Evolutionary conservation across 495 filamentous ascomycete species (phyloP), one percentile per base, ranked within the genome.

Genomic region (Penicillium lividum): DNA sequence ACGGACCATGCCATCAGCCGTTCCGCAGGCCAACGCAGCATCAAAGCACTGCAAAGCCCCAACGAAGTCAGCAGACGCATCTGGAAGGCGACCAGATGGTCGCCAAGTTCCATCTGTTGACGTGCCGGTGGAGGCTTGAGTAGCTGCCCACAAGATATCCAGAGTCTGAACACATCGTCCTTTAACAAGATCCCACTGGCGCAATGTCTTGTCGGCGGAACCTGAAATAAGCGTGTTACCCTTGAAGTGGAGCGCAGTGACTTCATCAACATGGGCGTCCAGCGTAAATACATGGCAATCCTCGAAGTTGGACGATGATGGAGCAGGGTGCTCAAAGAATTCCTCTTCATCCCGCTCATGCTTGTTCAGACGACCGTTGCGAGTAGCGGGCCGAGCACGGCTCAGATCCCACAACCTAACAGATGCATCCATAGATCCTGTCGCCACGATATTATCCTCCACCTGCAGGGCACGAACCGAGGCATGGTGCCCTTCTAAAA

Each of bases 61-160:
- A 25, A 99, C 92, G 72, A 99, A 99, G 63, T 96, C 91, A 2
- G 92, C 91, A 16, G 86, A 84, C 7, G 82, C 80, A 71, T 89
- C 85, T 30, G 86, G 79, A 42, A 80, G 58, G 40, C 85, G 82
- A 34, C 85, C 85, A 2, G 85, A 70, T 15, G 80, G 77, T 57
- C 85, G 77, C 73, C 86, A 86, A 51, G 66, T 74, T 13, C 79
- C 77, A 27, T 73, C 73, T 70, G 77, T 57, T 73, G 76, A 82
- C 80, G 91, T 58, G 8, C 81, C 81, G 31, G 90, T 84, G 8
- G 88, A 90, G 28, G 91, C 92, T 70, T 98, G 95, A 3, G 94
- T 92, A 2, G 94, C 91, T 5, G 94, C 94, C 94, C 94, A 99
- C 62, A 99, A 86, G n/a, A 99, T 93, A 73, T 99, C 94, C 29